Evolutionary conservation across 2,329 filamentous ascomycete genomes (phyloP), one percentile per base, ranked within the genome.

Genomic region (Thermothelomyces thermophilus): DNA sequence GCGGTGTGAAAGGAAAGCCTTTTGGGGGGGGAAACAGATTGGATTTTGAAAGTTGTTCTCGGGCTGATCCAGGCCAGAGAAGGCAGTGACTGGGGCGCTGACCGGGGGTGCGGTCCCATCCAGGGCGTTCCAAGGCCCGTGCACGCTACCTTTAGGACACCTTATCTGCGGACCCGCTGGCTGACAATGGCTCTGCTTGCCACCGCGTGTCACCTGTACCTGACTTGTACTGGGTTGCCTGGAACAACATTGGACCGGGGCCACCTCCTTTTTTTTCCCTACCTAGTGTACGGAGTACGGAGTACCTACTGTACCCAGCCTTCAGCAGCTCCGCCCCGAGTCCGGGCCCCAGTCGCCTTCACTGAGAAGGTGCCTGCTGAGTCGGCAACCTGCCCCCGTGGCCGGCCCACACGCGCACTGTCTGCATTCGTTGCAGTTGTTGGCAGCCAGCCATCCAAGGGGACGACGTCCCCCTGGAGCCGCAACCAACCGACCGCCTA

Each of bases 11-110:
- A 59, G 57, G 55, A 55, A 56, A 50, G 46, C 47, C 56, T 48
- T 56, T 56, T 43, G 53, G 48, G 53, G 53, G n/a, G 56, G 37
- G 16, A 42, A 34, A 54, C 52, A 44, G 58, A 58, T 56, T 60
- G 53, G 60, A 60, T 60, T 62, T 62, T 62, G 60, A 60, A 62
- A 62, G 58, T 60, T 62, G 58, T 60, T 60, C 57, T 60, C 55
- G 57, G 54, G 53, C 51, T 53, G 48, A 56, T 48, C 46, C 52
- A 56, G 51, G 39, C 50, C 51, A 53, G 49, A 49, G 51, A 59
- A 50, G 53, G 51, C 47, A 55, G 49, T 51, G 42, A 48, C 44
- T 47, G 54, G 54, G 50, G 45, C 45, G 31, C 41, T 45, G 54
- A 51, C 51, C 50, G 44, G 42, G 44, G 43, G 44, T 31, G 24